Evolutionary conservation across 306 rosid genomes (phyloP).

Genomic region (Sechiopsis laciniata): DNA sequence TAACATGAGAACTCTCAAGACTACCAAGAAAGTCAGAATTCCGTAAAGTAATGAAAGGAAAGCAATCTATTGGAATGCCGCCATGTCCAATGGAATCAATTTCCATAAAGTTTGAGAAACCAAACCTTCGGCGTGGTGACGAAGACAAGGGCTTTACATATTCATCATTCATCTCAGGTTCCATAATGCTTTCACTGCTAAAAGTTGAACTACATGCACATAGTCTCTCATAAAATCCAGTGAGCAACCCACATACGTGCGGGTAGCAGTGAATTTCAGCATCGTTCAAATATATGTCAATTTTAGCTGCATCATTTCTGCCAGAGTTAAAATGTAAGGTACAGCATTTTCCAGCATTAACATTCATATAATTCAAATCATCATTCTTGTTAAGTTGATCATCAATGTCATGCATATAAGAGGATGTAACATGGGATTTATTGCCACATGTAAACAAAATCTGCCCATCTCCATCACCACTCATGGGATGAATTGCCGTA

Average conservation of each 20-base stretch:
- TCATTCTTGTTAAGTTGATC: slow-evolving; percentile 34
- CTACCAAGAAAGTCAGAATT: slow-evolving; percentile 54
- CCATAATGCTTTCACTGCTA: slow-evolving; percentile 24
- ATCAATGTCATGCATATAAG: slow-evolving; percentile 34
- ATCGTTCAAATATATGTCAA: slow-evolving; percentile 40
- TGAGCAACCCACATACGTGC: slow-evolving; percentile 42
- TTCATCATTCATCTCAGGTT: slow-evolving; percentile 28
- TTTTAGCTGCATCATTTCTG: slow-evolving; percentile 32
- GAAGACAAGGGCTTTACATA: slow-evolving; percentile 27
- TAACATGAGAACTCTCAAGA: slow-evolving; percentile 50
- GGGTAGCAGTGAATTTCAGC: slow-evolving; percentile 83
- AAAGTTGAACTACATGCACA: slow-evolving; percentile 34
- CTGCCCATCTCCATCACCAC: slow-evolving; percentile 43
- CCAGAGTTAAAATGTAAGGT: slow-evolving; percentile 47
- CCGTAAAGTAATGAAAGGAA: slow-evolving; percentile 66
- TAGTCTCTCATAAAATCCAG: slow-evolving; percentile 47
- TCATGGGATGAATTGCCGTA: slow-evolving; percentile 35
- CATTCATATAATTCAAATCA: slow-evolving; percentile 31
- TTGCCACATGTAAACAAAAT: slow-evolving; percentile 44
- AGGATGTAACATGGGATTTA: slow-evolving; percentile 32
- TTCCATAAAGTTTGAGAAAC: slow-evolving; percentile 75
- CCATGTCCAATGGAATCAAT: slow-evolving; percentile 52
- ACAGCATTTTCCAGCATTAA: slow-evolving; percentile 42
- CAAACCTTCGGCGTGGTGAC: slow-evolving; percentile 58
- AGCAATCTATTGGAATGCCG: slow-evolving; percentile 61